phyloP scores from a whole-genome alignment of 805 yeast genomes.

The Candida insectalens region DNA sequence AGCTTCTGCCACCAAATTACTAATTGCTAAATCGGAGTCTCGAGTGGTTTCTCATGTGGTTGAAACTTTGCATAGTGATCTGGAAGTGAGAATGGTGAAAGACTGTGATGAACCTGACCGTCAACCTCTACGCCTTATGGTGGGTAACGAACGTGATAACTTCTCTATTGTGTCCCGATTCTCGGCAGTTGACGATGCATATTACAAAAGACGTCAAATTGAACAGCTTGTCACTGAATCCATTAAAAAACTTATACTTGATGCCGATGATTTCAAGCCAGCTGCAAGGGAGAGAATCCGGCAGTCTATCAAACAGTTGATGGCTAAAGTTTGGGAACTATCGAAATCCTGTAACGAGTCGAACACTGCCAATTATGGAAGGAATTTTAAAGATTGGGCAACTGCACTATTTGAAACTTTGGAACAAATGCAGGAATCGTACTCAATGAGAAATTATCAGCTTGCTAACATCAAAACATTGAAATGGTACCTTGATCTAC shows the following conservation, averaged over 20 bases:
- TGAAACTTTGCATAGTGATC: too few species aligned
- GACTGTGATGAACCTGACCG: slow-evolving; percentile 15
- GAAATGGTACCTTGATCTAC: slow-evolving; percentile 9
- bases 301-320: slow-evolving; percentile 7
- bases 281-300: slow-evolving; percentile 13
- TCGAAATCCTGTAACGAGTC: slow-evolving; percentile 15
- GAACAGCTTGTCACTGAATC: slow-evolving; percentile 23
- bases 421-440: slow-evolving; percentile 17
- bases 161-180: slow-evolving; percentile 19
- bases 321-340: slow-evolving; percentile 17
- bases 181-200: slow-evolving; percentile 25
- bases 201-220: slow-evolving; percentile 26
- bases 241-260: slow-evolving; percentile 12
- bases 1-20: too few species aligned
- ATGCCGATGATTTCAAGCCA: slow-evolving; percentile 5
- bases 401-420: slow-evolving; percentile 10
- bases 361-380: slow-evolving; percentile 12
- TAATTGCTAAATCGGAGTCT: too few species aligned
- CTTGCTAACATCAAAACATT: slow-evolving; percentile 13
- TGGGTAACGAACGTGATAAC: too few species aligned
- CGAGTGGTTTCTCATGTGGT: too few species aligned
- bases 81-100: slow-evolving; percentile 1
- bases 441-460: slow-evolving; percentile 20
- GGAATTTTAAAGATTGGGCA: slow-evolving; percentile 15
- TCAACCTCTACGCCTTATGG: too few species aligned